Conservation (phyloP, 1,284 basidiomycete genomes). For the Meripilus lineatus region DNA sequence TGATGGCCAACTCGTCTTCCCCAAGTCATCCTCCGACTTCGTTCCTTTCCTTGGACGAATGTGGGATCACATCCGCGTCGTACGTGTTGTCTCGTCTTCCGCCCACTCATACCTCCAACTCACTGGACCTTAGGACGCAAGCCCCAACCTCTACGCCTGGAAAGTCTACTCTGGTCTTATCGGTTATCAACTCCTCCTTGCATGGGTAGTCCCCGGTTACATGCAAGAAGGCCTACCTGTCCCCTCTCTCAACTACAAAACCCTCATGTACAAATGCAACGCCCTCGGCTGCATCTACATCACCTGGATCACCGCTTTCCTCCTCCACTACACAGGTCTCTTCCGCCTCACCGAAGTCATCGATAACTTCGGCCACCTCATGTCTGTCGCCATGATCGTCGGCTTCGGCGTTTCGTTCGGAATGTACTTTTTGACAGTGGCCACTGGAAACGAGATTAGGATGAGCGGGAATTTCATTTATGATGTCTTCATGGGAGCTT, state of each 20-base stretch:
- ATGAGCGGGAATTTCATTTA: conserved; percentile 95
- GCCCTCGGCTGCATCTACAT: conserved; percentile 86
- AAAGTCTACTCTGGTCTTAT: conserved; percentile 89
- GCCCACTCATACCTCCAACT: neutral
- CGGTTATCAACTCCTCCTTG: conserved; percentile 86
- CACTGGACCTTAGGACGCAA: conserved; percentile 70
- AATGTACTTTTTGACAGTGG: conserved; percentile 75
- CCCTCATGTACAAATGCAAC: conserved; percentile 96
- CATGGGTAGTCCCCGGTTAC: conserved; percentile 89
- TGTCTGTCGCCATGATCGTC: conserved; percentile 93
- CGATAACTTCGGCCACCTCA: conserved; percentile 94
- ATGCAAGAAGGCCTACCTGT: conserved; percentile 93
- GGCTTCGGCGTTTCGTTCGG: conserved; percentile 81
- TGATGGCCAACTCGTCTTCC: conserved; percentile 82
- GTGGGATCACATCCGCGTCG: conserved; percentile 79
- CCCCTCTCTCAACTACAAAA: conserved; percentile 87
- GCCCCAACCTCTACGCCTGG: conserved; percentile 85
- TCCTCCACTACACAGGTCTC: conserved; percentile 76
- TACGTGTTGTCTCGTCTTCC: conserved; percentile 32
- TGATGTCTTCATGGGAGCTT: conserved; percentile 96
- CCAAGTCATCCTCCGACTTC: conserved; percentile 69
- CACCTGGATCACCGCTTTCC: conserved; percentile 75
- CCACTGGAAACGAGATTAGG: conserved; percentile 78
- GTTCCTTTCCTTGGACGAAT: conserved; percentile 78
- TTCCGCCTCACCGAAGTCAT: conserved; percentile 95